phyloP scores from a whole-genome alignment of 768 basidiomycete genomes.

The Leccinum variicolor region DNA sequence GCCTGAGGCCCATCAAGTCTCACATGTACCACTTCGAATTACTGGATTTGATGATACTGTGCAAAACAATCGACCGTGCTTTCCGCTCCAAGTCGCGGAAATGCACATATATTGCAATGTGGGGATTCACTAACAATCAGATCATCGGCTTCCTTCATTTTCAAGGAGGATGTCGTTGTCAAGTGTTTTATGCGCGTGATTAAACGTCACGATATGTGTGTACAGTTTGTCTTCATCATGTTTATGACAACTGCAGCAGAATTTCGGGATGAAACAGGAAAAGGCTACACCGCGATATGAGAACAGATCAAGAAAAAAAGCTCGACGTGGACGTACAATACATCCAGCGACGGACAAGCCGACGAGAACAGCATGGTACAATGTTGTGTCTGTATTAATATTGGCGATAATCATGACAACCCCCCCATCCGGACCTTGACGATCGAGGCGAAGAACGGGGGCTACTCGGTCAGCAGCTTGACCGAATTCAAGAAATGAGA shows the following conservation, averaged over 20 bases:
- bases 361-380: background rate
- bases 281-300: conserved; percentile 8
- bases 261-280: conserved; percentile 22
- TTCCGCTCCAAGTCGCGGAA: background rate
- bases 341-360: background rate
- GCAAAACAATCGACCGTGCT: background rate
- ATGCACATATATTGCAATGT: conserved; percentile 25
- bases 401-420: conserved; percentile 34
- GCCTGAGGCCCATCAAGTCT: too few species aligned
- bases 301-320: background rate
- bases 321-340: background rate
- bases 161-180: background rate
- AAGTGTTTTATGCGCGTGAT: background rate
- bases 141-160: background rate
- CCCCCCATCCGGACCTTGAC: conserved; percentile 18
- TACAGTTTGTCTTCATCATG: conserved; percentile 20
- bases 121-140: background rate
- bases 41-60: conserved; percentile 1
- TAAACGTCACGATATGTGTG: background rate
- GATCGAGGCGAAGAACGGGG: conserved; percentile 18
- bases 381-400: conserved; percentile 16
- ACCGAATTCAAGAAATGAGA: conserved; percentile 24
- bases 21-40: too few species aligned
- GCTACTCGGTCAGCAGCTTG: conserved; percentile 33
- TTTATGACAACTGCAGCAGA: conserved; percentile 16